Evolutionary conservation across 1,284 basidiomycete genomes (phyloP).

Genomic region (Austropuccinia psidii): DNA sequence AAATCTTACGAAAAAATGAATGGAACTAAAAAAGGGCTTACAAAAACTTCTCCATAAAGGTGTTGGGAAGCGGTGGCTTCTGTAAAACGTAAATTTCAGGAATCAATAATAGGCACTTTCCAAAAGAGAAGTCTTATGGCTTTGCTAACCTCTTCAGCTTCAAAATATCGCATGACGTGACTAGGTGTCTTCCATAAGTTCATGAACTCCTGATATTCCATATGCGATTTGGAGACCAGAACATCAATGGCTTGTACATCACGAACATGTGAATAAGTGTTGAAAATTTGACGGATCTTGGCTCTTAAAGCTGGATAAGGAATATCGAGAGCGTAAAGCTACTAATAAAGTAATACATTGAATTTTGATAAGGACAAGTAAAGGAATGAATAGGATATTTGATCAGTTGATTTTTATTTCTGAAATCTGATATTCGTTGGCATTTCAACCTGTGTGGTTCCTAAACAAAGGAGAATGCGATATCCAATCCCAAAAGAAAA

Average conservation of each 20-base stretch:
- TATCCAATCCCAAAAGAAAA: neutral
- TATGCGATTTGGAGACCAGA: constrained; percentile 72
- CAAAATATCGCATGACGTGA: constrained; percentile 36
- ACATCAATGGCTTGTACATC: constrained; percentile 80
- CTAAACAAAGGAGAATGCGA: neutral
- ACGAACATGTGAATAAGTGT: constrained; percentile 71
- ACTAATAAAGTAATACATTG: constrained; percentile 43
- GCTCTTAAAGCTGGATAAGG: constrained; percentile 73
- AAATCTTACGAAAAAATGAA: neutral
- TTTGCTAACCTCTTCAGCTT: constrained; percentile 20
- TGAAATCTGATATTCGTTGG: no score
- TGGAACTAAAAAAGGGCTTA: neutral
- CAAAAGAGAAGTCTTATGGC: neutral
- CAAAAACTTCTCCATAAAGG: constrained; percentile 37
- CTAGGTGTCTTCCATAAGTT: constrained; percentile 36
- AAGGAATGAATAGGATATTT: no score
- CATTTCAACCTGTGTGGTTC: no score
- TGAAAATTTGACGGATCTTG: constrained; percentile 78
- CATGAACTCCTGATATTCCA: constrained; percentile 68
- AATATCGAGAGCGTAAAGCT: constrained; percentile 74
- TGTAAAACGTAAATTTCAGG: neutral
- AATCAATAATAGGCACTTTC: neutral
- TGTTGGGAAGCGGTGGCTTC: constrained; percentile 19
- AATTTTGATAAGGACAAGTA: neutral
- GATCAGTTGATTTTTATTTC: no score